Conservation (phyloP, 2,329 filamentous ascomycete genomes). For the Fusarium mundagurra region DNA sequence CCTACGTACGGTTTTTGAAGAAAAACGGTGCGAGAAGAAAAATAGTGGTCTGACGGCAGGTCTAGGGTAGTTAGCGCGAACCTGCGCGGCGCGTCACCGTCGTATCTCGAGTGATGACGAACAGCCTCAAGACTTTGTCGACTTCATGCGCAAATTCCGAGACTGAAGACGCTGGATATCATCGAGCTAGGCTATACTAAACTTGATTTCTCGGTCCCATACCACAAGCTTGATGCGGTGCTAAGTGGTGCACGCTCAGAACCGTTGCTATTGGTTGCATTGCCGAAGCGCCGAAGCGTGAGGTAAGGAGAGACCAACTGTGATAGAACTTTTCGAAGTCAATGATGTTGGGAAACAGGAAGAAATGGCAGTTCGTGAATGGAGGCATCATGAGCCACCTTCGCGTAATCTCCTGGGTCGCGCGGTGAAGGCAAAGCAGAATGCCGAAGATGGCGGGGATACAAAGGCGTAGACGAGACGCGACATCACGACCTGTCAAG, state of each 20-base stretch:
- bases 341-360: fast-evolving
- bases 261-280: fast-evolving
- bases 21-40: not conserved
- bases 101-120: not conserved
- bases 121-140: not conserved
- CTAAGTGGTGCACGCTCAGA: fast-evolving
- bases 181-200: too few species aligned
- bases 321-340: not conserved
- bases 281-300: fast-evolving
- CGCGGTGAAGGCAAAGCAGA: fast-evolving
- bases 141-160: not conserved
- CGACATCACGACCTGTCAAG: not conserved
- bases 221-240: not conserved
- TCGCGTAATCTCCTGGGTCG: too few species aligned
- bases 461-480: fast-evolving
- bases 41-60: not conserved
- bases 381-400: too few species aligned
- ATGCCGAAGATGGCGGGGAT: not conserved
- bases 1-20: not conserved
- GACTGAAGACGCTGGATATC: too few species aligned
- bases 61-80: not conserved
- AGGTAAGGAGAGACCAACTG: not conserved
- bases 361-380: too few species aligned
- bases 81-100: not conserved
- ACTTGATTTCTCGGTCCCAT: fast-evolving